Conservation (phyloP, 73 alveolate species). For the Uronychia binucleata region DNA sequence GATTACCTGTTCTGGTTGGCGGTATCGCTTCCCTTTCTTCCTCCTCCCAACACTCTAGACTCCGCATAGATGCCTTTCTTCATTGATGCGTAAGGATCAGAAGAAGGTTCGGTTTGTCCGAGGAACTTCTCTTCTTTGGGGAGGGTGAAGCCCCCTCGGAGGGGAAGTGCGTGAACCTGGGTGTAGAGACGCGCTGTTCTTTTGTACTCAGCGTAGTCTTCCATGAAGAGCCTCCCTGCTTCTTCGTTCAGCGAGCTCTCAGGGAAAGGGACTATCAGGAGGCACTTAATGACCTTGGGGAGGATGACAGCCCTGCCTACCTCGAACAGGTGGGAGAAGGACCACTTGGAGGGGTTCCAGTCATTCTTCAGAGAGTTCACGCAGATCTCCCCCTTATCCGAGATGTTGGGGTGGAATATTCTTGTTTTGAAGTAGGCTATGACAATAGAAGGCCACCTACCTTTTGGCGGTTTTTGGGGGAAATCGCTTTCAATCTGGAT, state of each 20-base stretch:
- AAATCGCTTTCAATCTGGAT: constrained; percentile 89
- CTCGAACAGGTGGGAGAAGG: constrained; percentile 92
- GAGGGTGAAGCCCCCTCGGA: too few relatives aligned
- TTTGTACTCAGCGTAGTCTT: constrained; percentile 94
- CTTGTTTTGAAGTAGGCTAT: constrained; percentile 89
- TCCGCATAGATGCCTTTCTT: too few relatives aligned
- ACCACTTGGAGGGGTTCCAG: constrained; percentile 96
- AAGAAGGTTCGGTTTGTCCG: neutral
- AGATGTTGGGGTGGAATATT: constrained; percentile 97
- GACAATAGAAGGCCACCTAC: constrained; percentile 20
- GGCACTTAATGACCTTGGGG: constrained; percentile 81
- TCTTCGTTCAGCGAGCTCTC: constrained; percentile 99
- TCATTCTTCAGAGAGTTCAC: constrained; percentile 96
- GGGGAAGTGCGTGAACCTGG: constrained; percentile 86
- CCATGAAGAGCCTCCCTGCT: constrained; percentile 99
- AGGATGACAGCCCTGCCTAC: constrained; percentile 40
- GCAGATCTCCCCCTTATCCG: constrained; percentile 97
- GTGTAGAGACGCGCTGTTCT: constrained; percentile 92
- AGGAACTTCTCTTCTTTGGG: neutral
- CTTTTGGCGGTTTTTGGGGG: constrained; percentile 97
- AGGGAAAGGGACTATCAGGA: constrained; percentile 98
- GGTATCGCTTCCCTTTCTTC: neutral
- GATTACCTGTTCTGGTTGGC: too few relatives aligned
- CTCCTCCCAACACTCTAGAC: neutral
- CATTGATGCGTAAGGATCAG: too few relatives aligned